Evolutionary conservation across 2,329 filamentous ascomycete genomes (phyloP).

Genomic region (Trichoderma gracile): DNA sequence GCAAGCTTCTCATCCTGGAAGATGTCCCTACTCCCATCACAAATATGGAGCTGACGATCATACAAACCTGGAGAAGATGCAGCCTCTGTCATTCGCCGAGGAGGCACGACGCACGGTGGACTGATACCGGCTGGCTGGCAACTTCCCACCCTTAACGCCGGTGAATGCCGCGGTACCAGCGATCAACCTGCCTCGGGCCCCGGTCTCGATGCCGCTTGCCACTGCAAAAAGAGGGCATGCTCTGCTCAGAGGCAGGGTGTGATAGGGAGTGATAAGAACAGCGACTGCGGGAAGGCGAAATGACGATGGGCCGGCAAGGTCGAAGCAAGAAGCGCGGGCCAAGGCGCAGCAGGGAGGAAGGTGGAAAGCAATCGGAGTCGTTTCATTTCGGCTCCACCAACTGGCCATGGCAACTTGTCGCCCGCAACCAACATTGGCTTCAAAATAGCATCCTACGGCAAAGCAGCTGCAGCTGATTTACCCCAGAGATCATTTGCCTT

Average conservation of each 20-base stretch:
- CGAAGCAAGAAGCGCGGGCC: constrained; percentile 18
- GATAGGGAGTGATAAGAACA: constrained; percentile 1
- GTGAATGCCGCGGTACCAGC: neutral
- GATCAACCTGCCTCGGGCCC: neutral
- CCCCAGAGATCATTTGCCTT: constrained; percentile 16
- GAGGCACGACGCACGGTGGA: no score
- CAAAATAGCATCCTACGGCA: constrained; percentile 8
- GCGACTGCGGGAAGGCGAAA: neutral
- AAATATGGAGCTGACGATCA: neutral
- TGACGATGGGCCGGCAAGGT: constrained; percentile 16
- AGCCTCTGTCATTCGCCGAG: neutral
- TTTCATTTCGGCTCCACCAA: constrained; percentile 23
- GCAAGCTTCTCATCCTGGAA: neutral
- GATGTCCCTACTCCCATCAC: neutral
- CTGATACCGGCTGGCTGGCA: neutral
- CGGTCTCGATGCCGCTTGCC: neutral
- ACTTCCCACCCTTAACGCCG: neutral
- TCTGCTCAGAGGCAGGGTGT: neutral
- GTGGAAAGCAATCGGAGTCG: constrained; percentile 19
- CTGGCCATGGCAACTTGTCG: constrained; percentile 4
- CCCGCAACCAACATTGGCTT: constrained; percentile 9
- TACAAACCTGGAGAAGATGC: neutral
- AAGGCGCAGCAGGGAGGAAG: constrained; percentile 17
- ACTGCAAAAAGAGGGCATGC: neutral
- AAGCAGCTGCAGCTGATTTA: constrained; percentile 20